A percentile compares a stretch with the other conserved stretches of the same genome.
Evolutionary conservation across 2,329 filamentous ascomycete species (phyloP).

Genomic region (Fusarium fujikuroi): DNA sequence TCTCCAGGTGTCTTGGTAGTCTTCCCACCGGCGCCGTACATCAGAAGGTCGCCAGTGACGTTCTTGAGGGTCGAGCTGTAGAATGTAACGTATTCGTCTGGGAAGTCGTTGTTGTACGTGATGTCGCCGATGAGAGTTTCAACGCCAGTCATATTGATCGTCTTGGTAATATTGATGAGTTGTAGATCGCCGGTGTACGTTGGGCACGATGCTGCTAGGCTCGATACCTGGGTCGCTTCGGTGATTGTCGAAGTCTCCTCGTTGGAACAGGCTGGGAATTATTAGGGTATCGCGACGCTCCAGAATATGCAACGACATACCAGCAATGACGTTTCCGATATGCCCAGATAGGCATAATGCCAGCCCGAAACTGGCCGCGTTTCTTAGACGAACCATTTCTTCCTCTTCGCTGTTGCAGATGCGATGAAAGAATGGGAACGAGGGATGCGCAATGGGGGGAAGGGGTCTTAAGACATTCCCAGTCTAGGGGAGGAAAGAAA

Average conservation of each 20-base stretch:
- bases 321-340: fast-evolving
- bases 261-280: fast-evolving
- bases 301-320: fast-evolving
- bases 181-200: not conserved
- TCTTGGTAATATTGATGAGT: not conserved
- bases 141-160: not conserved
- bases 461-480: not conserved
- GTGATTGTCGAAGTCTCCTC: not conserved
- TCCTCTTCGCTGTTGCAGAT: not conserved
- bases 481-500: too few relatives aligned
- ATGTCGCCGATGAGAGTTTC: not conserved
- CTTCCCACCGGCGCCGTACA: not conserved
- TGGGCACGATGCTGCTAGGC: not conserved
- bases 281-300: fast-evolving
- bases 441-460: not conserved
- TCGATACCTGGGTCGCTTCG: not conserved
- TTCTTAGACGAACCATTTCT: fast-evolving
- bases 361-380: fast-evolving
- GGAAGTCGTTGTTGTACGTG: not conserved
- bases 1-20: fast-evolving
- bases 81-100: not conserved
- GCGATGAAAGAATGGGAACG: not conserved
- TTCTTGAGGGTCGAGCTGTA: not conserved
- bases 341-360: fast-evolving
- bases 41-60: fast-evolving